Base-by-base conservation (phyloP, 768 basidiomycete genomes). In the Leccinum obscurum region DNA sequence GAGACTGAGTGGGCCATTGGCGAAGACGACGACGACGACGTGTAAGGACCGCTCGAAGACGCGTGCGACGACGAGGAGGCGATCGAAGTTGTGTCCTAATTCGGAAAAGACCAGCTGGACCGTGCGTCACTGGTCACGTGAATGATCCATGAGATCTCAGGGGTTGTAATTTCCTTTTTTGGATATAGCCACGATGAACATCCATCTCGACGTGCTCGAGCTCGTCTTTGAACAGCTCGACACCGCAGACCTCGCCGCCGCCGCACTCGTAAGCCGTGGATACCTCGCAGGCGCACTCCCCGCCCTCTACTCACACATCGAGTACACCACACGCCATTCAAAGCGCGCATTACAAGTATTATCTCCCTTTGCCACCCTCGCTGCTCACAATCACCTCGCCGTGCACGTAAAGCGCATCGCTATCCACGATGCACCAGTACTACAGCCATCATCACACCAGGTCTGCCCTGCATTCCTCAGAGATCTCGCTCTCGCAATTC, bases 181-280 rank as follows among this genome's bases (percentile, higher is more conserved):
- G 51, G 54, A 39, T 7, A 14, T 26, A 3, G 32, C 37, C 28
- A 85, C 84, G 11, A 84, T 88, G 64, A 88, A 83, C 65, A 77
- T 90, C 52, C 85, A 90, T 62, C 79, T 85, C 20, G 90, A 92
- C 73, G 86, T 91, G 39, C 80, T 90, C 46, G 86, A 88, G 67
- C 76, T 85, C n/a, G 83, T 92, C 17, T 87, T 87, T 62, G 71
- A 75, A 0, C 76, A 80, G 64, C 75, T 92, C 5, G 69, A 77
- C 46, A 77, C 79, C 17, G 58, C 72, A 1, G 87, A 89, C 64
- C 80, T 92, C 34, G 78, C 83, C 15, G 80, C 83, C 3, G 77
- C 85, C 20, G 82, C 86, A 1, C 83, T 85, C 46, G 89, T 89
- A 66, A 87, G 83, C 67, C 79, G 78, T 48, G 83, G 87, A 0